Percentiles rank a stretch among this genome's conserved stretches.
Evolutionary conservation across 495 filamentous ascomycete species (phyloP).

Genomic region (Annulohypoxylon maeteangense): DNA sequence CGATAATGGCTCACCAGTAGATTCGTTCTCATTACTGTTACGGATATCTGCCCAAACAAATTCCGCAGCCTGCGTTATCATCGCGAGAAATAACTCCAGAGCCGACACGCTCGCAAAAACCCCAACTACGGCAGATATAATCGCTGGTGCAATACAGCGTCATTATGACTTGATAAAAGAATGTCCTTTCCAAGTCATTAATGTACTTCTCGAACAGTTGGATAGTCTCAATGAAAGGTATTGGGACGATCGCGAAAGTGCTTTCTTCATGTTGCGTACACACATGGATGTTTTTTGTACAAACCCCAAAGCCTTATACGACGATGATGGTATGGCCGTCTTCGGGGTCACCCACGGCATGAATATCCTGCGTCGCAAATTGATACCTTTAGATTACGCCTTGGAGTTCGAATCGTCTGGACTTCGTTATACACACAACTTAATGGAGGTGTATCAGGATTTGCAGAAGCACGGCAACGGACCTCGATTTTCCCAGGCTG

Average conservation of each 20-base stretch:
- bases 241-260: not conserved
- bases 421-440: not conserved
- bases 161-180: not conserved
- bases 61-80: not conserved
- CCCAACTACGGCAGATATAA: not conserved
- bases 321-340: not conserved
- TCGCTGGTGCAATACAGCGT: not conserved
- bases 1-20: not conserved
- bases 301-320: not conserved
- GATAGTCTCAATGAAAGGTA: not conserved
- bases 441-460: not conserved
- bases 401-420: conserved; percentile 6
- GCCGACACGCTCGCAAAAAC: not conserved
- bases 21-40: not conserved
- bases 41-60: not conserved
- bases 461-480: not conserved
- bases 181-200: conserved; percentile 9
- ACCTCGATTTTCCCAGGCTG: not conserved
- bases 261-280: not conserved
- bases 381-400: not conserved
- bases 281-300: conserved; percentile 6
- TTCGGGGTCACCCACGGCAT: not conserved
- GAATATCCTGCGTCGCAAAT: not conserved
- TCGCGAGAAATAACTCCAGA: not conserved
- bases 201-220: conserved; percentile 3